phyloP scores from a whole-genome alignment of 345 rosid genomes.

The Salix exigua region DNA sequence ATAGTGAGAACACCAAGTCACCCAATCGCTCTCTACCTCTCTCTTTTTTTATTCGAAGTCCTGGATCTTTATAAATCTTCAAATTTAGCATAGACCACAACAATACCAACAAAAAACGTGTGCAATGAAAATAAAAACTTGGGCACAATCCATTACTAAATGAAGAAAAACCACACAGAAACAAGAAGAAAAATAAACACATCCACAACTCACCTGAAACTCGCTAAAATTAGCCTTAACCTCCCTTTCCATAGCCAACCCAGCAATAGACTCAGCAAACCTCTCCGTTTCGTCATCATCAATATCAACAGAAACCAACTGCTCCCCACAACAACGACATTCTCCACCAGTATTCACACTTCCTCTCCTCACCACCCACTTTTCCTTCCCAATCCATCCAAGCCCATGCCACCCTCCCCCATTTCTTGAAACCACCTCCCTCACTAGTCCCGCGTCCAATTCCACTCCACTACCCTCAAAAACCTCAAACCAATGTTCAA shows the following conservation, averaged over 20 bases:
- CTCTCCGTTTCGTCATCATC: conserved; percentile 59
- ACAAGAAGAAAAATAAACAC: neutral
- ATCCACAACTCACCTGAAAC: conserved; percentile 56
- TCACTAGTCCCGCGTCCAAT: conserved; percentile 32
- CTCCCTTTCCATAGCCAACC: conserved; percentile 76
- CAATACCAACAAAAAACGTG: neutral
- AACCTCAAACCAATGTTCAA: conserved; percentile 62
- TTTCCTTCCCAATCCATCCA: conserved; percentile 85
- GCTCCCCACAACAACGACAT: conserved; percentile 64
- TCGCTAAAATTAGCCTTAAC: conserved; percentile 64
- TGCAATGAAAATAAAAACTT: neutral
- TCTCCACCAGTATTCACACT: conserved; percentile 42
- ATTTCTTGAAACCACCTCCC: conserved; percentile 47
- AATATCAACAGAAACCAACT: conserved; percentile 64
- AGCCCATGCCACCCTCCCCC: conserved; percentile 96
- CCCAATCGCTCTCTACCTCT: neutral
- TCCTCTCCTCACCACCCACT: conserved; percentile 60
- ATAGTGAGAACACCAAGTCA: neutral
- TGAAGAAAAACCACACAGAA: neutral
- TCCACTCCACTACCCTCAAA: conserved; percentile 30
- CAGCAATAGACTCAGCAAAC: conserved; percentile 61
- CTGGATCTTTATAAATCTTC: neutral
- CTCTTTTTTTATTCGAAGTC: neutral
- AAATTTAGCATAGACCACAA: neutral
- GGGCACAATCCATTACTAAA: neutral